Conservation (phyloP, 352 stramenopile genomes). For the Hyaloperonospora arabidopsidis region DNA sequence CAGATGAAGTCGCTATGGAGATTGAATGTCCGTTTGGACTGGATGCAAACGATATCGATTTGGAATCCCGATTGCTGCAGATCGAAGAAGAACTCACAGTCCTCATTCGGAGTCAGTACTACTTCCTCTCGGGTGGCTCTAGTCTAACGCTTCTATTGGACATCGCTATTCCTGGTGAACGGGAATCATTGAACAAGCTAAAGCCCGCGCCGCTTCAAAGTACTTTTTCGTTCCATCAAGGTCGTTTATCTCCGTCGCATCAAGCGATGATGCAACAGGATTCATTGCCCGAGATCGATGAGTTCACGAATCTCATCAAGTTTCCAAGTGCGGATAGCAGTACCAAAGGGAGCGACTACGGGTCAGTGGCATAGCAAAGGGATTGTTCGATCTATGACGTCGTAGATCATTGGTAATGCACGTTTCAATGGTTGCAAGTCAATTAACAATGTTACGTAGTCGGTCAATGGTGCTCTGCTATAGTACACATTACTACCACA, state of each 20-base stretch:
- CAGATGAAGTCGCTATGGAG: conserved; percentile 75
- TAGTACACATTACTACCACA: too few relatives aligned
- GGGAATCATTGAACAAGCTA: conserved; percentile 5
- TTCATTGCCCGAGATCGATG: conserved; percentile 67
- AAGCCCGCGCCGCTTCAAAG: conserved; percentile 7
- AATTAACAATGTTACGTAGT: too few relatives aligned
- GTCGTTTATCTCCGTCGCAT: conserved; percentile 42
- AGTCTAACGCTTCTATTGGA: conserved; percentile 24
- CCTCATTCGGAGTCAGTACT: conserved; percentile 73
- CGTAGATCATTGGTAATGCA: too few relatives aligned
- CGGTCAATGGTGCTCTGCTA: too few relatives aligned
- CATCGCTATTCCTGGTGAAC: conserved; percentile 6
- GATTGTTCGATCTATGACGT: too few relatives aligned
- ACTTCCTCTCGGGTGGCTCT: conserved; percentile 59
- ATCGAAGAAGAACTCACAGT: conserved; percentile 81
- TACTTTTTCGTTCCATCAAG: conserved; percentile 62
- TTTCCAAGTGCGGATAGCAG: conserved; percentile 9
- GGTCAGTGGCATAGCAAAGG: background rate
- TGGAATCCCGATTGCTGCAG: conserved; percentile 59
- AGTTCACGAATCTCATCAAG: conserved; percentile 60
- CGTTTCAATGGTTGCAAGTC: too few relatives aligned
- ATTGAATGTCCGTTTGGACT: conserved; percentile 78
- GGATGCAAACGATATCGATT: conserved; percentile 76
- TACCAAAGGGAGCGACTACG: conserved; percentile 18
- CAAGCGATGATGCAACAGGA: conserved; percentile 24